A percentile compares a stretch with the other conserved stretches of the same genome.
Conservation (phyloP, 2,329 filamentous ascomycete genomes). For the Calcarisporium arbuscula region DNA sequence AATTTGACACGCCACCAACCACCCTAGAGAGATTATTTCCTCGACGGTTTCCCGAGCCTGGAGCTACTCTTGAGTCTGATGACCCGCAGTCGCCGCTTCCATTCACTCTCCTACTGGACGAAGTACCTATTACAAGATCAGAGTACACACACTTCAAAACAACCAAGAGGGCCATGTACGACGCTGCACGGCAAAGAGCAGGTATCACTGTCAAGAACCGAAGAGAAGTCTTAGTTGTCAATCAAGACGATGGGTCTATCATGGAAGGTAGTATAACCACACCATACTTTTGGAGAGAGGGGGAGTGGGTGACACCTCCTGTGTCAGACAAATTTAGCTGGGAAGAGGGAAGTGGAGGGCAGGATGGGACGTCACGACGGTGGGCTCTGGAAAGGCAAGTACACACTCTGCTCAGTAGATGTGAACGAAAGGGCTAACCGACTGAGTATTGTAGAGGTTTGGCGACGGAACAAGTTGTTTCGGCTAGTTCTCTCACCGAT, state of each 20-base stretch:
- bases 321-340: conserved; percentile 36
- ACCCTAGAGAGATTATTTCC: conserved; percentile 53
- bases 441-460: no score
- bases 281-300: conserved; percentile 69
- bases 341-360: conserved; percentile 59
- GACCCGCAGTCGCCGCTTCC: conserved; percentile 20
- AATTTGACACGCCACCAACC: conserved; percentile 27
- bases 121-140: conserved; percentile 33
- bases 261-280: conserved; percentile 86
- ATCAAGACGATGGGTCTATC: conserved; percentile 50
- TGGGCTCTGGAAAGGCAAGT: conserved; percentile 69
- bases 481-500: conserved; percentile 52
- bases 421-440: background rate
- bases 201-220: conserved; percentile 43
- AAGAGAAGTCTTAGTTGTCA: conserved; percentile 72
- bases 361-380: conserved; percentile 72
- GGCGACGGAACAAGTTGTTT: conserved; percentile 59
- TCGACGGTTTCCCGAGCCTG: conserved; percentile 41
- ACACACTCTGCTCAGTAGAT: background rate
- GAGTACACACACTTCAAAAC: conserved; percentile 86
- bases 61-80: conserved; percentile 11
- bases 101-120: conserved; percentile 41
- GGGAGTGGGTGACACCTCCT: conserved; percentile 74
- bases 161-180: conserved; percentile 65
- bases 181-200: conserved; percentile 57